These are phyloP conservation scores for Halenospora varia DNA, from an alignment of 495 filamentous ascomycete genomes.

Conservation along the genomic window DNA sequence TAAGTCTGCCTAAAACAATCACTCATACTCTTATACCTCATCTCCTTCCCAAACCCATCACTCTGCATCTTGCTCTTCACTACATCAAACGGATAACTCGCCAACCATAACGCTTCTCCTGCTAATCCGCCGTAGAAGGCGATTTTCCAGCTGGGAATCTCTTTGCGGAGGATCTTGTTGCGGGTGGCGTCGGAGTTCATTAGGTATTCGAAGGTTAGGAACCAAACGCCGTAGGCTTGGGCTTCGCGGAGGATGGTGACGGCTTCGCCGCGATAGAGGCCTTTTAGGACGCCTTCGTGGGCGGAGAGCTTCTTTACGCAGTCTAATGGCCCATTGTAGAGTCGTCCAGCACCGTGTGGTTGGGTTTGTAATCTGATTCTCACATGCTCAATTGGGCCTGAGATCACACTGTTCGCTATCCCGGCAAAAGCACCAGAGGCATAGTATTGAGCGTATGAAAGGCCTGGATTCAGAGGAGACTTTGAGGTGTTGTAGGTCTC, in stretches of 20 bases:
- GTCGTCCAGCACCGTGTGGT: slow-evolving; percentile 72
- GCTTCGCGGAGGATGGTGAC: slow-evolving; percentile 88
- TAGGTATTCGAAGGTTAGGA: slow-evolving; percentile 88
- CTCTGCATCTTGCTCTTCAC: slow-evolving; percentile 99
- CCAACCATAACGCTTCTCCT: slow-evolving; percentile 89
- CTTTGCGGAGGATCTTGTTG: slow-evolving; percentile 66
- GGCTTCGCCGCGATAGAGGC: slow-evolving; percentile 79
- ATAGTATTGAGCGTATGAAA: slow-evolving; percentile 85
- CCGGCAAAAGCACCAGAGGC: slow-evolving; percentile 88
- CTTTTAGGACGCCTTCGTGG: slow-evolving; percentile 59
- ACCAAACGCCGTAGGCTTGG: slow-evolving; percentile 94
- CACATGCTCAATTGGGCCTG: slow-evolving; percentile 93
- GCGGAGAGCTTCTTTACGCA: slow-evolving; percentile 79
- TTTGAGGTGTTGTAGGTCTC: slow-evolving; percentile 64
- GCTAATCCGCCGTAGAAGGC: slow-evolving; percentile 91
- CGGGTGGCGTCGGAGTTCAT: slow-evolving; percentile 85
- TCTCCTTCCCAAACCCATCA: slow-evolving; percentile 69
- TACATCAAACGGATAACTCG: slow-evolving; percentile 92
- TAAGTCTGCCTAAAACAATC: slow-evolving; percentile 88
- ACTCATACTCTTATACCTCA: slow-evolving; percentile 74
- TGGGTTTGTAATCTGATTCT: slow-evolving; percentile 97
- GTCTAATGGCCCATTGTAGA: slow-evolving; percentile 84
- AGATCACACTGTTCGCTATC: slow-evolving; percentile 83
- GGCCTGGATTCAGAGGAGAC: slow-evolving; percentile 35
- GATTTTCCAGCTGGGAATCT: slow-evolving; percentile 79